phyloP scores from a whole-genome alignment of 2,329 filamentous ascomycete species.

The Monilinia polystroma region DNA sequence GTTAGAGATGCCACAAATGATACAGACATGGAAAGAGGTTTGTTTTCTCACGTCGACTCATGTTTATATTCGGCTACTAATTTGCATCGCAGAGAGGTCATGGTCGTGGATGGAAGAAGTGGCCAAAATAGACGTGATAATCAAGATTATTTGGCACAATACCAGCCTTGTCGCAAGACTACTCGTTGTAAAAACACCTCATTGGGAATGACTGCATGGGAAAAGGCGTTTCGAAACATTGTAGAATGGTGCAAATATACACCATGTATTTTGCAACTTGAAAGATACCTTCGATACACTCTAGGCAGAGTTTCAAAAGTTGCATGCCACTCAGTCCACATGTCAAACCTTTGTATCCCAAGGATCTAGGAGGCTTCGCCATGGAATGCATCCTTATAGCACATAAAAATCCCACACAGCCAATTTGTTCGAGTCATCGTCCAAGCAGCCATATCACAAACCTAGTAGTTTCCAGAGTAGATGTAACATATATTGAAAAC shows the following conservation, averaged over 20 bases:
- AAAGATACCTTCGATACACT: not conserved
- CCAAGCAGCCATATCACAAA: not conserved
- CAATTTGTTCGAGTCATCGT: not conserved
- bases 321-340: not conserved
- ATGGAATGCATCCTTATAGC: not conserved
- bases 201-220: slow-evolving; percentile 29
- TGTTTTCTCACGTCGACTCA: slow-evolving; percentile 38
- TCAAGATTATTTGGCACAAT: slow-evolving; percentile 14
- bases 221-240: slow-evolving; percentile 27
- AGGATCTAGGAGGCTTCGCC: not conserved
- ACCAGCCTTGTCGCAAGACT: slow-evolving; percentile 16
- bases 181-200: slow-evolving; percentile 33
- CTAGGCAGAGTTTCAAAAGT: not conserved
- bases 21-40: slow-evolving; percentile 91
- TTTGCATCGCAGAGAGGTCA: slow-evolving; percentile 57
- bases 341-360: not conserved
- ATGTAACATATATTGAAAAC: not conserved
- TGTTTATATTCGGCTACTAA: slow-evolving; percentile 40
- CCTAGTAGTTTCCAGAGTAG: not conserved
- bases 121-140: slow-evolving; percentile 52
- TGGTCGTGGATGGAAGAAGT: slow-evolving; percentile 73
- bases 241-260: slow-evolving; percentile 26
- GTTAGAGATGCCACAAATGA: slow-evolving; percentile 89
- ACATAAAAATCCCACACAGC: not conserved
- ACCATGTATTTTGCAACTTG: slow-evolving; percentile 4